These are phyloP conservation scores for Aspergillus chevalieri DNA, from an alignment of 2,329 filamentous ascomycete genomes.

Conservation along the genomic window DNA sequence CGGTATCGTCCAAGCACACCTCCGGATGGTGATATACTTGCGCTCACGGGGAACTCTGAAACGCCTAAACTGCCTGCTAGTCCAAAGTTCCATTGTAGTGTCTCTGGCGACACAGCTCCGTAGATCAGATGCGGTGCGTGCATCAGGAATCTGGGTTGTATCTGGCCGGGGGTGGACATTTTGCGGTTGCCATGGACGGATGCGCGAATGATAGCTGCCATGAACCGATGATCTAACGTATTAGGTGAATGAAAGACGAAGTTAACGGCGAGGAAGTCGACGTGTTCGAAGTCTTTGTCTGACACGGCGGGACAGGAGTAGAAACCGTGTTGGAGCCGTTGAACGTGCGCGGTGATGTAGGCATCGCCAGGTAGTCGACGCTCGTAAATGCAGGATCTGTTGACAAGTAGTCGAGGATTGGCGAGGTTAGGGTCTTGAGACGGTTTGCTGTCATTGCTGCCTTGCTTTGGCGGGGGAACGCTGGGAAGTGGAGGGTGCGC, in stretches of 20 bases:
- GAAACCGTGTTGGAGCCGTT: constrained; percentile 46
- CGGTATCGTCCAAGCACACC: constrained; percentile 38
- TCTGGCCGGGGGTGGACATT: background rate
- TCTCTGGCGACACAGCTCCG: constrained; percentile 43
- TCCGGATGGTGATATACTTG: constrained; percentile 38
- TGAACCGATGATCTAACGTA: constrained; percentile 41
- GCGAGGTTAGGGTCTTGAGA: constrained; percentile 30
- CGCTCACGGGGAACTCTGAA: constrained; percentile 38
- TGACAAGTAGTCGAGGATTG: constrained; percentile 30
- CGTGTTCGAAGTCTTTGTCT: constrained; percentile 35
- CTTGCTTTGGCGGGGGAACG: background rate
- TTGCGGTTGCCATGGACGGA: constrained; percentile 15
- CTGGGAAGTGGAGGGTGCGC: constrained; percentile 1
- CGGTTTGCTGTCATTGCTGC: background rate
- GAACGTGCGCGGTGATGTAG: constrained; percentile 46
- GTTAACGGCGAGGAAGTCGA: constrained; percentile 45
- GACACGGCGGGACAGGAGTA: constrained; percentile 41
- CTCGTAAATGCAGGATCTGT: constrained; percentile 45
- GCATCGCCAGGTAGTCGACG: constrained; percentile 43
- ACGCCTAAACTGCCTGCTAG: constrained; percentile 43
- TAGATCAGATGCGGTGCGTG: constrained; percentile 48
- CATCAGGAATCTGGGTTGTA: constrained; percentile 36
- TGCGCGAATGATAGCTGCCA: constrained; percentile 41
- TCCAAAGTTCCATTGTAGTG: constrained; percentile 45
- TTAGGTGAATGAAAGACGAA: constrained; percentile 47